These are phyloP conservation scores for Zalaria sp. DNA, from an alignment of 2,329 filamentous ascomycete genomes.

Conservation along the genomic window DNA sequence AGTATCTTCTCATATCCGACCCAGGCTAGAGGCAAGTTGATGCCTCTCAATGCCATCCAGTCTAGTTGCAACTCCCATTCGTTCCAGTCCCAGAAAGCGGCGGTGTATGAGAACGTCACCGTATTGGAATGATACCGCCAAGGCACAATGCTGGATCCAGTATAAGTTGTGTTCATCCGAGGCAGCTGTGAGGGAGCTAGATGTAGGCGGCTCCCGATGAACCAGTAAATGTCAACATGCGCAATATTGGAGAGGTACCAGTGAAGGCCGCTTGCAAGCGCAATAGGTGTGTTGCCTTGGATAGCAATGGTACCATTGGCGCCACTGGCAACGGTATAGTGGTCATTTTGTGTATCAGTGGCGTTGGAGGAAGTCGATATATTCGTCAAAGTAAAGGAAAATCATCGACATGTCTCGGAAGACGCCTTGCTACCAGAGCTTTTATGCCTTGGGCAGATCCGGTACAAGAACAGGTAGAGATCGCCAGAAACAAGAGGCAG, in stretches of 20 bases:
- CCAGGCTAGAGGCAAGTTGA: slow-evolving; percentile 40
- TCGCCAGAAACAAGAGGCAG: too few species aligned
- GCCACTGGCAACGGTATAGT: slow-evolving; percentile 9
- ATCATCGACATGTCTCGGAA: slow-evolving; percentile 6
- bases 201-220: slow-evolving; percentile 28
- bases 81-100: slow-evolving; percentile 38
- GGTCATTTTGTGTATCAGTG: slow-evolving; percentile 4
- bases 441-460: slow-evolving; percentile 7
- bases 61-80: slow-evolving; percentile 40
- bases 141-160: slow-evolving; percentile 28
- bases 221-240: slow-evolving; percentile 35
- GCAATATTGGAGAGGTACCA: slow-evolving; percentile 27
- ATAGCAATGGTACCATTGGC: slow-evolving; percentile 9
- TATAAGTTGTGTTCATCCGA: slow-evolving; percentile 17
- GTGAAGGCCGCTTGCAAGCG: slow-evolving; percentile 19
- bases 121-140: slow-evolving; percentile 40
- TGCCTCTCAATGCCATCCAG: slow-evolving; percentile 37
- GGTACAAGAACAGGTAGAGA: neutral
- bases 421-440: slow-evolving; percentile 6
- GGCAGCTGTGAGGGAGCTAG: slow-evolving; percentile 18
- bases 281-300: slow-evolving; percentile 8
- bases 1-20: slow-evolving; percentile 38
- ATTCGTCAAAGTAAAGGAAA: slow-evolving; percentile 4
- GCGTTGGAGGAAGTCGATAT: neutral
- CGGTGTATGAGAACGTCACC: slow-evolving; percentile 40